Evolutionary conservation across 371 early-diverging fungal genomes (phyloP), one percentile per base, ranked within the genome.

Genomic region (Mucor lusitanicus): DNA sequence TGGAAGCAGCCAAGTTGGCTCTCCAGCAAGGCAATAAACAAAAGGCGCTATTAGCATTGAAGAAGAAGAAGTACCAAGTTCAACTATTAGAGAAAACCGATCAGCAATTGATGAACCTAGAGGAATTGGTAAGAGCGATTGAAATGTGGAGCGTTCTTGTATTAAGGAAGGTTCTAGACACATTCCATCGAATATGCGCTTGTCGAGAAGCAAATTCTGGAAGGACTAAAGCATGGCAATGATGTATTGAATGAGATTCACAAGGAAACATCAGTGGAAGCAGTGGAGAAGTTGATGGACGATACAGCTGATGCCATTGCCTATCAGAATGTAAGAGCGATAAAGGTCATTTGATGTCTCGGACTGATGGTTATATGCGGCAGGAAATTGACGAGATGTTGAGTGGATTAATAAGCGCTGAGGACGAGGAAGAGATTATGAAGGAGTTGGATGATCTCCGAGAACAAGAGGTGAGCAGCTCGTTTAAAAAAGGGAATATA

Each of bases 261-360:
- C 75, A 90, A 90, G 63, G 97, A 97, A 68, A 94, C 92, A 85
- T 90, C 91, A 7, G 58, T 98, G n/a, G 95, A 97, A n/a, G 91
- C 89, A 13, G 97, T 97, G 0, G 94, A 97, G 64, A 87, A 88
- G 60, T 78, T 98, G 32, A 94, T 97, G 91, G 95, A 95, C 57
- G 97, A 98, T 64, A 97, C 98, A 0, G 94, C 92, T 0, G 99
- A 97, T 44, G 96, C 94, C 4, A 93, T 97, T 73, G 95, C 92
- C 0, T 97, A 97, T 72, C 99, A 98, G 73, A 92, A 94, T 65
- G 95, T 85, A 78, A 69, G 33, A 17, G 33, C 11, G 6, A 48
- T 33, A 55, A 23, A 23, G 19, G 15, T 37, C 19, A 39, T 44
- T 50, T 50, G 50, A 8, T 46, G 71, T 39, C 56, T 69, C 69